phyloP scores from a whole-genome alignment of 345 rosid genomes.

The Citrus maxima region DNA sequence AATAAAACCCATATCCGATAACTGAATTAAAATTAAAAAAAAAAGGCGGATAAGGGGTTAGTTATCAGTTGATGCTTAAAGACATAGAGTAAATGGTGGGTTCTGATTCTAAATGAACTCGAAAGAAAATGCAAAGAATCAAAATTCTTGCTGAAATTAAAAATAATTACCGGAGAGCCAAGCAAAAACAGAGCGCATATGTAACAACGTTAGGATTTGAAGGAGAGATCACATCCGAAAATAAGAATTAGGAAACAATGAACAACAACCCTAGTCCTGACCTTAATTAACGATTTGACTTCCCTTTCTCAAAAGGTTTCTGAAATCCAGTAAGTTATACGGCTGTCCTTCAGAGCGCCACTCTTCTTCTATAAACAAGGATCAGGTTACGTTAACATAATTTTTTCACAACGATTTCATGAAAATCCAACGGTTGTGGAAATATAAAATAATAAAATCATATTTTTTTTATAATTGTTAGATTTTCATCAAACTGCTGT shows the following conservation, averaged over 20 bases:
- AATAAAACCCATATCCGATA: background rate
- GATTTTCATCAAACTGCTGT: fast-evolving
- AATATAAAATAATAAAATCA: too few species aligned
- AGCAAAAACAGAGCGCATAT: background rate
- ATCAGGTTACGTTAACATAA: too few species aligned
- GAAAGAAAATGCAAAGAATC: background rate
- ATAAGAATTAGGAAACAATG: background rate
- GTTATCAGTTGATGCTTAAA: background rate
- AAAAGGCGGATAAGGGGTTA: background rate
- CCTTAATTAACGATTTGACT: background rate
- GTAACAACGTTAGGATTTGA: background rate
- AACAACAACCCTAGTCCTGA: background rate
- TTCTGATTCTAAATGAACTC: background rate
- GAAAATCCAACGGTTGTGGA: too few species aligned
- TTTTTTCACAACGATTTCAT: fast-evolving
- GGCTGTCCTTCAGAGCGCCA: too few species aligned
- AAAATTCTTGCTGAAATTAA: background rate
- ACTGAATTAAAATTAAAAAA: background rate
- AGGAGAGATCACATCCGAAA: background rate
- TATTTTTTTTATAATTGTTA: too few species aligned
- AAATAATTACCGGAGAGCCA: background rate
- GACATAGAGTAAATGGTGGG: background rate
- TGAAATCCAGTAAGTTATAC: too few species aligned
- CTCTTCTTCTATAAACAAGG: too few species aligned
- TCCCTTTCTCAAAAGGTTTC: background rate